Evolutionary conservation across 257 asterid genomes (phyloP), one percentile per base, ranked within the genome.

Genomic region (Nyctanthes arbortristis): DNA sequence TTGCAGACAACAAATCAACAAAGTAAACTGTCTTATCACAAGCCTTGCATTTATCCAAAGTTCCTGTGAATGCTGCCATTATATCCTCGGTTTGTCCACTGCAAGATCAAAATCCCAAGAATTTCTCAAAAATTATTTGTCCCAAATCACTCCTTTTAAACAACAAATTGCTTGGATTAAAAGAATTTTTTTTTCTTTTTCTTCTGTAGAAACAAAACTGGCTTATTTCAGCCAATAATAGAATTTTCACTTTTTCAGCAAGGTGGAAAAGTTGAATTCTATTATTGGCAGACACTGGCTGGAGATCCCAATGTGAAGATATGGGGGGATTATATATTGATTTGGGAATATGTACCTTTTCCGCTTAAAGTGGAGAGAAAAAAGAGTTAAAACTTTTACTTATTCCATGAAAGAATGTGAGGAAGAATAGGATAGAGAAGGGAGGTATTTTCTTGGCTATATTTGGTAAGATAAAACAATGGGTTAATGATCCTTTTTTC

Each of bases 1-100:
- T n/a, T 2, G 91, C 81, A 14, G 89, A 74, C 80, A 85, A 83
- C 82, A 83, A 70, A 63, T 85, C 91, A 14, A 85, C 85, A 76
- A 81, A 85, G 58, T 85, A 85, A 59, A 85, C 91, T 58, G 78
- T 77, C 35, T 81, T 79, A 36, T 78, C 87, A 78, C 91, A 85
- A 55, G 87, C 84, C 73, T 82, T 78, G 71, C 91, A 85, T 78
- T 85, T 85, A 56, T 83, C 82, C 80, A 74, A 72, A 39, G 89
- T 83, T 56, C 91, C 91, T 40, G 77, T 79, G 79, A 85, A 85
- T 55, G 88, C 39, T 73, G 78, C 75, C 75, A 49, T 80, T 52
- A 0, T 40, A 0, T 63, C 13, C 7, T 37, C 20, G 4, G 4
- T 24, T 0, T 40, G 1, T 13, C 45, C 18, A 25, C 61, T 68